Evolutionary conservation across 2,329 filamentous ascomycete genomes (phyloP).

Genomic region (Davidsoniella australis): DNA sequence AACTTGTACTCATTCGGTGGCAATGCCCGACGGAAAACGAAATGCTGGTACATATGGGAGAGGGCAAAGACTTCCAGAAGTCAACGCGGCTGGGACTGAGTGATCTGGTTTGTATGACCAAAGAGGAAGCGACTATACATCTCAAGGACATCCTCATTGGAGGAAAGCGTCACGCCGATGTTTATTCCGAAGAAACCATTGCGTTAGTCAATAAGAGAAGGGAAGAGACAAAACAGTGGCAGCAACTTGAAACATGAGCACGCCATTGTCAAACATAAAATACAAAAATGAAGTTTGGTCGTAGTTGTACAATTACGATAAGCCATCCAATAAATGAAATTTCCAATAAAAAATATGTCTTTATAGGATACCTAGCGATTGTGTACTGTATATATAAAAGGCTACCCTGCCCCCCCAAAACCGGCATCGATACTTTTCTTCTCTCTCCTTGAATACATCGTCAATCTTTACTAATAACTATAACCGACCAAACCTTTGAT

Average conservation of each 20-base stretch:
- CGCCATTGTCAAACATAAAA: too few species aligned
- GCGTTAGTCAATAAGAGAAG: slow-evolving; percentile 48
- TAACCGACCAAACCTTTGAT: too few species aligned
- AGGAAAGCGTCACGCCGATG: slow-evolving; percentile 45
- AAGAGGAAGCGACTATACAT: slow-evolving; percentile 69
- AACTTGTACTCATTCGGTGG: slow-evolving; percentile 72
- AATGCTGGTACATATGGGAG: slow-evolving; percentile 43
- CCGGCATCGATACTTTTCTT: too few species aligned
- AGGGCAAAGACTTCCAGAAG: slow-evolving; percentile 57
- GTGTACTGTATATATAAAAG: too few species aligned
- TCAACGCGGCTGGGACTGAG: slow-evolving; percentile 49
- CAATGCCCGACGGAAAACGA: slow-evolving; percentile 37
- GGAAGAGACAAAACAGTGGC: slow-evolving; percentile 47
- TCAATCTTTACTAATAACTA: too few species aligned
- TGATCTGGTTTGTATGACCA: slow-evolving; percentile 80
- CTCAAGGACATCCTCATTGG: slow-evolving; percentile 63
- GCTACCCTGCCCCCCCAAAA: too few species aligned
- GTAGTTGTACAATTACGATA: too few species aligned
- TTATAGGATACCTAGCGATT: too few species aligned
- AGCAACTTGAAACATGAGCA: slow-evolving; percentile 16
- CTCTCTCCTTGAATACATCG: too few species aligned
- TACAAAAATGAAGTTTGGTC: too few species aligned
- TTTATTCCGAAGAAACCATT: slow-evolving; percentile 57
- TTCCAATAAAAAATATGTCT: too few species aligned
- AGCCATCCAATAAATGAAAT: too few species aligned